phyloP scores from a whole-genome alignment of 106 monocot genomes.

The Acorus calamus region DNA sequence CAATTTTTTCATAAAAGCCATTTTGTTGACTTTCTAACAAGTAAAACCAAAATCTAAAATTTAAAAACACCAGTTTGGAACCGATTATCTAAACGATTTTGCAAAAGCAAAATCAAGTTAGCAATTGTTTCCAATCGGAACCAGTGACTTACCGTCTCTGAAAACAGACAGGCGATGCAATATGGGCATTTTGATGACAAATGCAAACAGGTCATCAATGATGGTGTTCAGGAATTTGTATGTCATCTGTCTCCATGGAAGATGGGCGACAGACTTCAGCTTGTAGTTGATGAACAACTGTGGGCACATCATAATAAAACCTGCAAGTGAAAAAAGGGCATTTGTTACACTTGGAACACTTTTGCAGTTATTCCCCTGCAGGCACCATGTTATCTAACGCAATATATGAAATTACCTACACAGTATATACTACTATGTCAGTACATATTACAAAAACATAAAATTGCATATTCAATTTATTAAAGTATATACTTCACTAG shows the following conservation, averaged over 20 bases:
- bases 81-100: background rate
- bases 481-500: too few relatives aligned
- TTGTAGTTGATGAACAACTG: slow-evolving; percentile 96
- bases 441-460: too few relatives aligned
- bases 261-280: slow-evolving; percentile 85
- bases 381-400: too few relatives aligned
- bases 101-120: background rate
- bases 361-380: too few relatives aligned
- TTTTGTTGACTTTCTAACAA: too few relatives aligned
- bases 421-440: too few relatives aligned
- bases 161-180: slow-evolving; percentile 96
- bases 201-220: slow-evolving; percentile 87
- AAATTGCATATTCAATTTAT: too few relatives aligned
- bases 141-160: slow-evolving; percentile 53
- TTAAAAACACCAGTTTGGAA: too few relatives aligned
- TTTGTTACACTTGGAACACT: too few relatives aligned
- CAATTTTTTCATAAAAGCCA: too few relatives aligned
- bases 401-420: too few relatives aligned
- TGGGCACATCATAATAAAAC: slow-evolving; percentile 99
- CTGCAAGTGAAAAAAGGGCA: slow-evolving; percentile 25
- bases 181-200: slow-evolving; percentile 96
- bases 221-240: slow-evolving; percentile 98
- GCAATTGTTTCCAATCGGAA: background rate
- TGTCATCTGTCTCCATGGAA: slow-evolving; percentile 99
- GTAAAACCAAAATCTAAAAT: too few relatives aligned